Evolutionary conservation across 2,329 filamentous ascomycete species (phyloP), one percentile per base, ranked within the genome.

Genomic region (Tolypocladium pustulatum): DNA sequence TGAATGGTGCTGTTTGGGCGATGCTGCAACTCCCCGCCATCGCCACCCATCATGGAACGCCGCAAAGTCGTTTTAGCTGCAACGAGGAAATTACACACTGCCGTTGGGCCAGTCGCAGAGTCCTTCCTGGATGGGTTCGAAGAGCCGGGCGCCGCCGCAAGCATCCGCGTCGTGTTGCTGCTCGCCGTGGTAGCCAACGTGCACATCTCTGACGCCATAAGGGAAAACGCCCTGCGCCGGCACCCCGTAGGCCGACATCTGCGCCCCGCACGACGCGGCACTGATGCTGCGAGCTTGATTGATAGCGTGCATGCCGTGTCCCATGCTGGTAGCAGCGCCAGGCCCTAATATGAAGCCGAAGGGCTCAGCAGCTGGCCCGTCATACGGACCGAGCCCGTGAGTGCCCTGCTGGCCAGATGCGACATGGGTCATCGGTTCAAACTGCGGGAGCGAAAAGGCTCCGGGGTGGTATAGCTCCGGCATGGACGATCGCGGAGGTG

Each of bases 171-270:
- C 30, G 52, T 54, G 22, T 37, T 25, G 52, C 12, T 38, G 52
- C 34, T 54, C 52, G 32, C 32, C 52, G 15, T 37, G n/a, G 52
- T 27, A 36, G 25, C 65, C 62, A 52, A 65, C 61, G 52, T 66
- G 65, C 59, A 69, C 62, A 53, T 69, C 66, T 58, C 57, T 61
- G 59, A 68, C 58, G 43, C 58, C 61, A 41, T 65, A 69, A 17
- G 67, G 67, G 52, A 65, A 69, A 49, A 63, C 61, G 57, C 62
- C 60, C 43, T 57, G 66, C 55, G 62, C 60, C 37, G 62, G 58
- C 12, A 58, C 55, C 32, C 61, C 59, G 61, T 66, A 67, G 58
- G 57, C 49, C 6, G 58, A 54, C 38, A 51, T 58, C 32, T 40
- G 32, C 10, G 36, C 46, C 43, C 34, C 43, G 46, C 46, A 40